Conservation (phyloP, 495 filamentous ascomycete genomes). For the Glutinoglossum americanum region DNA sequence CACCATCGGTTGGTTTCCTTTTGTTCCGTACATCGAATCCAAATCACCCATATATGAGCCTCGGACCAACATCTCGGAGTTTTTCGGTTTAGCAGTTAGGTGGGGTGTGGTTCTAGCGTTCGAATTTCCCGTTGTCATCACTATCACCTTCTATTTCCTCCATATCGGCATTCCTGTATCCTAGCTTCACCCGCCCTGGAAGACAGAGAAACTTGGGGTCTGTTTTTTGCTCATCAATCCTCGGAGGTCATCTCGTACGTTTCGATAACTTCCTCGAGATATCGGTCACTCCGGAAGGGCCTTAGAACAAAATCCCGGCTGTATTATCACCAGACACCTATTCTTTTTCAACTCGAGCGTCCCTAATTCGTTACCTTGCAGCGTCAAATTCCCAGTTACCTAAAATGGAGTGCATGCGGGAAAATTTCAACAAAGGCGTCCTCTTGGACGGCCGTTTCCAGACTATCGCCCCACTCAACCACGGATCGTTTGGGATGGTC, state of each 20-base stretch:
- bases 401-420: conserved; percentile 58
- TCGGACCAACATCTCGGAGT: conserved; percentile 41
- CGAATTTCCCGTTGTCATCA: conserved; percentile 10
- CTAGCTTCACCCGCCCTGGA: neutral
- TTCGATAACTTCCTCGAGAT: conserved; percentile 1
- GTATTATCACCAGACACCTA: neutral
- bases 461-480: conserved; percentile 82
- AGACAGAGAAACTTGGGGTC: neutral
- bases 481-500: conserved; percentile 97
- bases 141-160: conserved; percentile 15
- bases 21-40: conserved; percentile 23
- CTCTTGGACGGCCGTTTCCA: conserved; percentile 70
- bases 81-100: conserved; percentile 16
- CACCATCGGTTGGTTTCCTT: conserved; percentile 24
- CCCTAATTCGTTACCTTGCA: neutral
- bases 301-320: conserved; percentile 1
- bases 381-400: neutral
- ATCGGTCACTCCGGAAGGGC: neutral
- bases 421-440: conserved; percentile 48
- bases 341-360: neutral
- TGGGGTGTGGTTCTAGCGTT: conserved; percentile 5
- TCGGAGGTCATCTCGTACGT: neutral
- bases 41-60: conserved; percentile 42
- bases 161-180: conserved; percentile 7
- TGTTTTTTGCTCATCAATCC: neutral